Conservation (phyloP, 129 eudicot genomes). For the Saposhnikovia divaricata region DNA sequence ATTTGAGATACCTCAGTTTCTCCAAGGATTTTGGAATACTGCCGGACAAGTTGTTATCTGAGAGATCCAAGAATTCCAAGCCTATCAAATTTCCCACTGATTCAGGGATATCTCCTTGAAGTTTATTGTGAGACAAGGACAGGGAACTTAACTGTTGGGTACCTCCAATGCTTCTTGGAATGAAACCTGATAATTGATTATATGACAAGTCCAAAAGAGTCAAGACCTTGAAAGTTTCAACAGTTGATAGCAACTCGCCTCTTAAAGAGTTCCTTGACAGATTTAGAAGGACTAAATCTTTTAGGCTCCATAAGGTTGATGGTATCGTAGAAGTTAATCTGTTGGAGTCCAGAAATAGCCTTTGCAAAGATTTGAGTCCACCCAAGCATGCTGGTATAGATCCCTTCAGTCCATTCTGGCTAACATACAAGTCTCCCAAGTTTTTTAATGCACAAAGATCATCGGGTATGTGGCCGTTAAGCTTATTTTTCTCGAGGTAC, state of each 20-base stretch:
- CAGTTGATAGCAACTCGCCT: slow-evolving; percentile 10
- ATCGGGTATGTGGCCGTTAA: slow-evolving; percentile 1
- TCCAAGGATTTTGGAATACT: slow-evolving; percentile 14
- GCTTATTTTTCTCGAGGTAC: background rate
- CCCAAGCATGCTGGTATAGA: slow-evolving; percentile 25
- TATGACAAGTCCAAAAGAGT: background rate
- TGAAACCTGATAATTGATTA: slow-evolving; percentile 15
- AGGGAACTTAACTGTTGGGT: background rate
- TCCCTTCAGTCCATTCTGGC: slow-evolving; percentile 8
- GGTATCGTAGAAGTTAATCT: slow-evolving; percentile 24
- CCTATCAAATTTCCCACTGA: slow-evolving; percentile 15
- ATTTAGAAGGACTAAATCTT: slow-evolving; percentile 15
- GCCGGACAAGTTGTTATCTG: slow-evolving; percentile 15
- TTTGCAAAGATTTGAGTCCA: slow-evolving; percentile 10
- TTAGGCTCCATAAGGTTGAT: slow-evolving; percentile 12
- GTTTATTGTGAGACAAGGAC: slow-evolving; percentile 6
- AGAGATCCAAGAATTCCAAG: slow-evolving; percentile 13
- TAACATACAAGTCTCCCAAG: slow-evolving; percentile 8
- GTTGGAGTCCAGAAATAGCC: slow-evolving; percentile 13
- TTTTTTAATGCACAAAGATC: slow-evolving; percentile 4
- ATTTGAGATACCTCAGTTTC: slow-evolving; percentile 9
- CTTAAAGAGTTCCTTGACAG: slow-evolving; percentile 21
- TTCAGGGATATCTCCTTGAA: slow-evolving; percentile 19
- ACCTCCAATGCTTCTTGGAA: slow-evolving; percentile 12
- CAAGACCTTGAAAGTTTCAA: slow-evolving; percentile 6